A percentile compares a stretch with the other conserved stretches of the same genome.
Conservation (phyloP, 2,329 filamentous ascomycete species). For the Penicillium rolfsii region DNA sequence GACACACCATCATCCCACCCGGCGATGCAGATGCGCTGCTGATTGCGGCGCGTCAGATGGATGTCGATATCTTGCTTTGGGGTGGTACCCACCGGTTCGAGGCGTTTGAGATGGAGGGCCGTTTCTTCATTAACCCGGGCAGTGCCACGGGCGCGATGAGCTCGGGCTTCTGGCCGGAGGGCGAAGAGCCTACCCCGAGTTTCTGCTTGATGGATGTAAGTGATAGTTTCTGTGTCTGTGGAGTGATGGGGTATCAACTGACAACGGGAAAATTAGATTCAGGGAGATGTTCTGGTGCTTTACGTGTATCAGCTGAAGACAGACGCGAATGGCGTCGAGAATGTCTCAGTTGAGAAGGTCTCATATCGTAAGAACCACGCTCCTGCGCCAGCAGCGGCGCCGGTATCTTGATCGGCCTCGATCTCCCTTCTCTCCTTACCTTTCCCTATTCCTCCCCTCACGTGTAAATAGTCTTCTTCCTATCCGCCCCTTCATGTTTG, state of each 20-base stretch:
- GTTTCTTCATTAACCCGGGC: slow-evolving; percentile 72
- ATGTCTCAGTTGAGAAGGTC: slow-evolving; percentile 82
- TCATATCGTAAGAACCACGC: slow-evolving; percentile 79
- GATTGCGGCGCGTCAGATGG: slow-evolving; percentile 71
- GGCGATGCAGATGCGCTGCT: slow-evolving; percentile 68
- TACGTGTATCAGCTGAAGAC: slow-evolving; percentile 90
- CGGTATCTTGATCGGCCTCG: neutral
- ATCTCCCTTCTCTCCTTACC: neutral
- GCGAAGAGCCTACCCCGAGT: slow-evolving; percentile 78
- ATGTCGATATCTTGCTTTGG: slow-evolving; percentile 71
- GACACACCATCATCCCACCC: slow-evolving; percentile 69
- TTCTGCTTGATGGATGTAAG: slow-evolving; percentile 98
- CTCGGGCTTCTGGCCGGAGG: slow-evolving; percentile 61
- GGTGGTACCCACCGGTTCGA: slow-evolving; percentile 71
- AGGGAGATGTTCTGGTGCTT: slow-evolving; percentile 92
- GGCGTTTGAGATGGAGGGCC: slow-evolving; percentile 72
- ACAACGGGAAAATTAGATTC: slow-evolving; percentile 63
- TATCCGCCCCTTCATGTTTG: slow-evolving; percentile 8
- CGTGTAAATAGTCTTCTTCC: slow-evolving; percentile 40
- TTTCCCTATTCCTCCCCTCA: slow-evolving; percentile 14
- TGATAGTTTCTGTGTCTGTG: slow-evolving; percentile 34
- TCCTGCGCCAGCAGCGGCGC: slow-evolving; percentile 53
- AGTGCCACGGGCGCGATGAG: slow-evolving; percentile 69
- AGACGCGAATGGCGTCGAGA: slow-evolving; percentile 75
- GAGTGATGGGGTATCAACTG: neutral